Percentiles rank a stretch among this genome's conserved stretches.
phyloP scores from a whole-genome alignment of 2,329 filamentous ascomycete genomes.

The Xylaria sp. region DNA sequence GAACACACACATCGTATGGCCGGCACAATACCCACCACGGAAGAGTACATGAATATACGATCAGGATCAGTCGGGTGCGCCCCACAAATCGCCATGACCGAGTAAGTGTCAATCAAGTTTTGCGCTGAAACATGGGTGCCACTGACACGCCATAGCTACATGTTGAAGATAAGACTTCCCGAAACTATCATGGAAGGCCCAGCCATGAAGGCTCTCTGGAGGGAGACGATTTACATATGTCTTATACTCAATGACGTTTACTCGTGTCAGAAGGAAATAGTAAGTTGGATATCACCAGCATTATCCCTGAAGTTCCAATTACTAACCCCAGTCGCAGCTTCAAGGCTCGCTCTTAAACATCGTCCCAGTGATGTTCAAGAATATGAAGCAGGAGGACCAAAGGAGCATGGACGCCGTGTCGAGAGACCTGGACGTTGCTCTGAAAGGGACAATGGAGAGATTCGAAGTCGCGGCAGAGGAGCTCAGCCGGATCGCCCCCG shows the following conservation, averaged over 20 bases:
- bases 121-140: no score
- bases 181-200: constrained; percentile 44
- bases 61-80: constrained; percentile 47
- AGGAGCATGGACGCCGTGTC: constrained; percentile 39
- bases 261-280: constrained; percentile 48
- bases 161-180: constrained; percentile 45
- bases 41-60: constrained; percentile 46
- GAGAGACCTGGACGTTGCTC: constrained; percentile 33
- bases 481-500: constrained; percentile 33
- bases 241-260: constrained; percentile 47
- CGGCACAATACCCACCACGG: constrained; percentile 43
- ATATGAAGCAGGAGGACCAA: constrained; percentile 37
- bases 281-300: constrained; percentile 26
- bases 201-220: constrained; percentile 46
- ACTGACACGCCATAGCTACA: constrained; percentile 40
- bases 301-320: not conserved
- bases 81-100: constrained; percentile 47
- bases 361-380: constrained; percentile 45
- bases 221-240: constrained; percentile 45
- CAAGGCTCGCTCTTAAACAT: constrained; percentile 46
- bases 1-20: constrained; percentile 47
- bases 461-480: constrained; percentile 42
- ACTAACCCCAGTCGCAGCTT: constrained; percentile 31
- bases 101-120: constrained; percentile 38
- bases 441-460: constrained; percentile 38